Conservation (phyloP, 306 rosid species). For the Lablab purpureus region DNA sequence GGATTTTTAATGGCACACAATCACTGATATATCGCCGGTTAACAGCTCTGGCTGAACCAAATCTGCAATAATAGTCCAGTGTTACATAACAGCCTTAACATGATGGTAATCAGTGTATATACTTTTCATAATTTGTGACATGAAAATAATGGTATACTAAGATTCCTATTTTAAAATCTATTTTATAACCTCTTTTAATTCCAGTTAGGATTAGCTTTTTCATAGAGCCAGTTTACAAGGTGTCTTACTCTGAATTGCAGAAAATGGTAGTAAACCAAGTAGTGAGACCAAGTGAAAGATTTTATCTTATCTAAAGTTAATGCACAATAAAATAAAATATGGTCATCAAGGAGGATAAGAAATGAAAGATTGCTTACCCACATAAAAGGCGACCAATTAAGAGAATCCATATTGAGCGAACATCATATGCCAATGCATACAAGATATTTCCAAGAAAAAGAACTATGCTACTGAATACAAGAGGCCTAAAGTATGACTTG, state of each 20-base stretch:
- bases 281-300: not conserved
- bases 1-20: conserved; percentile 84
- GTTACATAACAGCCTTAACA: conserved; percentile 29
- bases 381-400: conserved; percentile 92
- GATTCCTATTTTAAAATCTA: not conserved
- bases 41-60: conserved; percentile 99
- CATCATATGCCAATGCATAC: conserved; percentile 93
- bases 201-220: conserved; percentile 23
- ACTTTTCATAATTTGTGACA: conserved; percentile 12
- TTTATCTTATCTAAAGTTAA: conserved; percentile 24
- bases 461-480: conserved; percentile 88
- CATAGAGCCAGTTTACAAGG: conserved; percentile 9
- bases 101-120: not conserved
- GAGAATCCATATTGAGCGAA: conserved; percentile 86
- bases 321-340: conserved; percentile 25
- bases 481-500: conserved; percentile 92
- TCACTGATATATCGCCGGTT: conserved; percentile 98
- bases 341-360: conserved; percentile 40
- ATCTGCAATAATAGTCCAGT: conserved; percentile 57
- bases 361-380: conserved; percentile 75
- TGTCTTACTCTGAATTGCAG: not conserved
- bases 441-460: conserved; percentile 79
- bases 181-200: conserved; percentile 1
- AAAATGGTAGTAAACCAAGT: conserved; percentile 1
- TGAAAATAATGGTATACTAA: conserved; percentile 16